Conservation (phyloP, 176 grass and related monocot genomes). For the Luzula sylvatica region DNA sequence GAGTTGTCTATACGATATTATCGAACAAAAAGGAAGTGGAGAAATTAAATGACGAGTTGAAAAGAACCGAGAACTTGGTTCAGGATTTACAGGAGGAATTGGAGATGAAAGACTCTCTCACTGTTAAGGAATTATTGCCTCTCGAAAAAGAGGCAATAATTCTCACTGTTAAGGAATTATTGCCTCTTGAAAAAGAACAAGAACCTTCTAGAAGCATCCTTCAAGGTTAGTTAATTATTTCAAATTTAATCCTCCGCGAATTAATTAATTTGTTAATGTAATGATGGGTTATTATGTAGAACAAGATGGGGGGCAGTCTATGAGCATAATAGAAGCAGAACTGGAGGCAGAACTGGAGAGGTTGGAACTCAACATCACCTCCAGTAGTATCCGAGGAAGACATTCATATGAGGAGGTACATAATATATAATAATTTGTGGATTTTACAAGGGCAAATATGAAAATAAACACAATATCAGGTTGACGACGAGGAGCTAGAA, state of each 20-base stretch:
- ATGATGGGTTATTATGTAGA: conserved; percentile 20
- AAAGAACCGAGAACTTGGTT: conserved; percentile 67
- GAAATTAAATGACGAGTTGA: conserved; percentile 47
- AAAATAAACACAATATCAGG: conserved; percentile 23
- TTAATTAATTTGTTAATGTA: no score
- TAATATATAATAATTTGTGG: neutral
- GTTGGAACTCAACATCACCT: conserved; percentile 64
- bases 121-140: conserved; percentile 68
- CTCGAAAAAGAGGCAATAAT: no score
- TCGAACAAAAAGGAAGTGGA: conserved; percentile 70
- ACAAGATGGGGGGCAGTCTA: conserved; percentile 28
- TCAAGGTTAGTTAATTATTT: neutral
- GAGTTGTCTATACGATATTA: conserved; percentile 51
- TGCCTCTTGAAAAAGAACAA: conserved; percentile 34
- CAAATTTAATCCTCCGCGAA: neutral
- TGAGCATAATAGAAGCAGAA: conserved; percentile 93
- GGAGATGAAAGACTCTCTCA: conserved; percentile 80
- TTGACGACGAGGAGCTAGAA: conserved; percentile 50
- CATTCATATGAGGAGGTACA: conserved; percentile 45
- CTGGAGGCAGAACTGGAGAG: conserved; percentile 85
- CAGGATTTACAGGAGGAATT: conserved; percentile 96
- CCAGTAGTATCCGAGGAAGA: conserved; percentile 32
- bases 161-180: conserved; percentile 67
- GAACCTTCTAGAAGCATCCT: neutral
- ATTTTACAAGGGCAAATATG: no score